A percentile compares a stretch with the other conserved stretches of the same genome.
These are phyloP conservation scores for Coniophora puteana DNA, from an alignment of 1,284 basidiomycete genomes.

Conservation along the genomic window DNA sequence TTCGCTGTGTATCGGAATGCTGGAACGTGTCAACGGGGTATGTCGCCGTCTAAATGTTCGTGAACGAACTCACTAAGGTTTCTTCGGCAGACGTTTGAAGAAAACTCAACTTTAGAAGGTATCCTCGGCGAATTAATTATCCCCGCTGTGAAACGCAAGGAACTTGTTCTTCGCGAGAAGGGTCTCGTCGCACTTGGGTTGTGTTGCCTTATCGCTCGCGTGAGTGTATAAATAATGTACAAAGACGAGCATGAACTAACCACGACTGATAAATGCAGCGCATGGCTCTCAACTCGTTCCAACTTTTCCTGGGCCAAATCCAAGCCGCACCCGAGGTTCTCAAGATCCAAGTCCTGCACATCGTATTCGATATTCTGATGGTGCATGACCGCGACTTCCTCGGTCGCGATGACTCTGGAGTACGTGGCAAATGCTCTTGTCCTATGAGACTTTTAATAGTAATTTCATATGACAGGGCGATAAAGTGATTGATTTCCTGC, in stretches of 20 bases:
- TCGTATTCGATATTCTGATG: slow-evolving; percentile 90
- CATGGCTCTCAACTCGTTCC: slow-evolving; percentile 90
- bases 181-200: slow-evolving; percentile 85
- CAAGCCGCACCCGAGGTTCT: slow-evolving; percentile 76
- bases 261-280: slow-evolving; percentile 42
- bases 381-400: slow-evolving; percentile 83
- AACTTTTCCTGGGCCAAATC: slow-evolving; percentile 86
- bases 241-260: not conserved
- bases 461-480: slow-evolving; percentile 44
- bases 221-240: slow-evolving; percentile 21
- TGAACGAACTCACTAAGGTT: not conserved
- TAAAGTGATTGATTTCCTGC: slow-evolving; percentile 71
- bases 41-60: slow-evolving; percentile 22
- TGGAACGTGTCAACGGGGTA: slow-evolving; percentile 90
- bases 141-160: slow-evolving; percentile 87
- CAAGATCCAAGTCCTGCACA: slow-evolving; percentile 79
- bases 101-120: slow-evolving; percentile 92
- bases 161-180: slow-evolving; percentile 79
- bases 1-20: slow-evolving; percentile 86
- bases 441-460: slow-evolving; percentile 1
- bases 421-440: slow-evolving; percentile 25
- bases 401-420: slow-evolving; percentile 49
- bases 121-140: slow-evolving; percentile 88
- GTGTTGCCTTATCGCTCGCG: slow-evolving; percentile 87
- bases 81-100: slow-evolving; percentile 71